Evolutionary conservation across 2,329 filamentous ascomycete genomes (phyloP).

Genomic region (Diaporthe vexans): DNA sequence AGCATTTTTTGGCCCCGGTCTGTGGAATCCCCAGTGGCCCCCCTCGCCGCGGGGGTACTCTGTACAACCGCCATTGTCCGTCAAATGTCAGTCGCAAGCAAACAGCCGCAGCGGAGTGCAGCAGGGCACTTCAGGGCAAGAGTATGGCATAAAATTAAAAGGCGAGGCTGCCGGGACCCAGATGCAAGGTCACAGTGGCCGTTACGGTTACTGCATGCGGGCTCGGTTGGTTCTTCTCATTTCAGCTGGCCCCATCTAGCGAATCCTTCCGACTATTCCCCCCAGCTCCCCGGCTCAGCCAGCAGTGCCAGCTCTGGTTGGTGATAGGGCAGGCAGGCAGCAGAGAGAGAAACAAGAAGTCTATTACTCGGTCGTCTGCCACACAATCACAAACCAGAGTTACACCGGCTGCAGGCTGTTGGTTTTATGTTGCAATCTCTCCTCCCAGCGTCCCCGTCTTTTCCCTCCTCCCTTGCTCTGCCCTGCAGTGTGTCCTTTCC

Average conservation of each 20-base stretch:
- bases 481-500: neutral
- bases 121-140: neutral
- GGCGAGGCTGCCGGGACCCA: neutral
- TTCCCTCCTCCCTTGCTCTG: neutral
- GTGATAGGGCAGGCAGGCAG: neutral
- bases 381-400: slow-evolving; percentile 7
- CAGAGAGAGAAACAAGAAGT: neutral
- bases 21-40: neutral
- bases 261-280: slow-evolving; percentile 25
- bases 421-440: slow-evolving; percentile 30
- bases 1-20: neutral
- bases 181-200: neutral
- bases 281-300: slow-evolving; percentile 3
- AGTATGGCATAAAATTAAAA: neutral
- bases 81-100: neutral
- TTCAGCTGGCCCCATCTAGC: slow-evolving; percentile 31
- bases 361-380: neutral
- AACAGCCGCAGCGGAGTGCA: slow-evolving; percentile 10
- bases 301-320: neutral
- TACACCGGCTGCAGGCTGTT: slow-evolving; percentile 33
- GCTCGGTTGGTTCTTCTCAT: slow-evolving; percentile 7
- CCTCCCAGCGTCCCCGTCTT: slow-evolving; percentile 1
- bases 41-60: neutral
- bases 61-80: neutral
- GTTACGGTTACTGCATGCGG: slow-evolving; percentile 17